These are phyloP conservation scores for Mycosphaerelloides madeirae DNA, from an alignment of 2,329 filamentous ascomycete genomes.

Conservation along the genomic window DNA sequence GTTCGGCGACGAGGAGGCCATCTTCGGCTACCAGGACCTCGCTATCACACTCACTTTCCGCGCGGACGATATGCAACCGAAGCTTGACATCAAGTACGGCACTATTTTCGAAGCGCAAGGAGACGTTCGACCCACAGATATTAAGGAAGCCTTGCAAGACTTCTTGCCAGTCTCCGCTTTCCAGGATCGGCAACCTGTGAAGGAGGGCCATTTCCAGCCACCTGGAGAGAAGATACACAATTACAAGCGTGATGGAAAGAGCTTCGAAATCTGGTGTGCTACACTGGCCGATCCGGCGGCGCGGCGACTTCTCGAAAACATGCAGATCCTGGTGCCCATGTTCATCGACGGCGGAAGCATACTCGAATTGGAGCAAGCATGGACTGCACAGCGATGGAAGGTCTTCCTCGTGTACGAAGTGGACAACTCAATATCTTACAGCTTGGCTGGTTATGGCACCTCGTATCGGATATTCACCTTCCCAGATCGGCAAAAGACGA, in stretches of 20 bases:
- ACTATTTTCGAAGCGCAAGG: constrained; percentile 67
- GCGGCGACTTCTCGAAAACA: constrained; percentile 67
- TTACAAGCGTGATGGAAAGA: constrained; percentile 57
- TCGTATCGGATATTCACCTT: constrained; percentile 71
- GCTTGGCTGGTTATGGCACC: constrained; percentile 83
- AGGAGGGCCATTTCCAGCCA: constrained; percentile 56
- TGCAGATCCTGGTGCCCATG: constrained; percentile 77
- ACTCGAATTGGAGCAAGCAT: constrained; percentile 67
- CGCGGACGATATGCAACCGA: constrained; percentile 72
- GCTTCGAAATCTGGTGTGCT: constrained; percentile 81
- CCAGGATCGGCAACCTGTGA: constrained; percentile 23
- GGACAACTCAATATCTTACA: constrained; percentile 56
- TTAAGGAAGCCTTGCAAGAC: constrained; percentile 59
- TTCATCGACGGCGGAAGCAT: constrained; percentile 91
- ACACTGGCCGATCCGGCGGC: constrained; percentile 66
- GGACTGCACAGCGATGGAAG: constrained; percentile 76
- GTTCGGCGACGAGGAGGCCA: constrained; percentile 86
- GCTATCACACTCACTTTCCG: constrained; percentile 68
- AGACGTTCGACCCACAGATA: constrained; percentile 64
- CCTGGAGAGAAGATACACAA: constrained; percentile 67
- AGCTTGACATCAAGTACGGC: constrained; percentile 64
- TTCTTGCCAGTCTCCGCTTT: constrained; percentile 64
- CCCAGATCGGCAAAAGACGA: constrained; percentile 25
- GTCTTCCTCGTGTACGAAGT: constrained; percentile 66
- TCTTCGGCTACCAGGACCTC: constrained; percentile 83